Evolutionary conservation across 1,139 yeast species (phyloP).

Genomic region (Trichomonascaceae sp.): DNA sequence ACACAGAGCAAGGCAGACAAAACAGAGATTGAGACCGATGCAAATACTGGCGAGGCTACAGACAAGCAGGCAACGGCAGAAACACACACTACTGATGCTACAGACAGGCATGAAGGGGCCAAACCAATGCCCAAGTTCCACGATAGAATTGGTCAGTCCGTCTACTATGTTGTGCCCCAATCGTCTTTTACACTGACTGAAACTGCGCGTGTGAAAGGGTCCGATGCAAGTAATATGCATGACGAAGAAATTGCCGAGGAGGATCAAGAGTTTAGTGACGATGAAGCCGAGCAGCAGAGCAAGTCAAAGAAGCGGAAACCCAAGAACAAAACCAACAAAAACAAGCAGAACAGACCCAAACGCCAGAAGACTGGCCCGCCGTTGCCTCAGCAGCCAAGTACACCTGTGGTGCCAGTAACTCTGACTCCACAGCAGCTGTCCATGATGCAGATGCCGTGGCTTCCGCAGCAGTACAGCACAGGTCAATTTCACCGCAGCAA

Average conservation of each 20-base stretch:
- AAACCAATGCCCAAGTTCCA: no score
- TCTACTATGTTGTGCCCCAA: conserved; percentile 67
- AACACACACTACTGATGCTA: no score
- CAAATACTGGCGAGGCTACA: no score
- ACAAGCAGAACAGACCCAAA: conserved; percentile 1
- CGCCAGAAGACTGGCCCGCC: not conserved
- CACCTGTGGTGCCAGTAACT: not conserved
- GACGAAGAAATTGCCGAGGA: conserved; percentile 91
- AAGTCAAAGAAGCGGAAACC: conserved; percentile 34
- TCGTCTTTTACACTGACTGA: conserved; percentile 73
- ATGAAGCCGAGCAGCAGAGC: conserved; percentile 57
- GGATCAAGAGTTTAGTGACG: conserved; percentile 92
- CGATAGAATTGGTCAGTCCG: conserved; percentile 41
- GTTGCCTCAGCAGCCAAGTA: not conserved
- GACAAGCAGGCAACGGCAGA: no score
- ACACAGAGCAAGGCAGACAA: no score
- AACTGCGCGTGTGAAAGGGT: conserved; percentile 61
- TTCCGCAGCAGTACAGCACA: conserved; percentile 10
- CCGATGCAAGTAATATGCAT: conserved; percentile 89
- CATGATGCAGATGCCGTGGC: conserved; percentile 14
- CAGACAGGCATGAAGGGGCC: no score
- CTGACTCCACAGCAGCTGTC: not conserved
- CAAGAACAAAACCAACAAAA: conserved; percentile 8
- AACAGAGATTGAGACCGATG: not conserved
- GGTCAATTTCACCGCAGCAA: conserved; percentile 5